These are phyloP conservation scores for Debaryomyces nepalensis DNA, from an alignment of 1,139 yeast species.

Conservation along the genomic window DNA sequence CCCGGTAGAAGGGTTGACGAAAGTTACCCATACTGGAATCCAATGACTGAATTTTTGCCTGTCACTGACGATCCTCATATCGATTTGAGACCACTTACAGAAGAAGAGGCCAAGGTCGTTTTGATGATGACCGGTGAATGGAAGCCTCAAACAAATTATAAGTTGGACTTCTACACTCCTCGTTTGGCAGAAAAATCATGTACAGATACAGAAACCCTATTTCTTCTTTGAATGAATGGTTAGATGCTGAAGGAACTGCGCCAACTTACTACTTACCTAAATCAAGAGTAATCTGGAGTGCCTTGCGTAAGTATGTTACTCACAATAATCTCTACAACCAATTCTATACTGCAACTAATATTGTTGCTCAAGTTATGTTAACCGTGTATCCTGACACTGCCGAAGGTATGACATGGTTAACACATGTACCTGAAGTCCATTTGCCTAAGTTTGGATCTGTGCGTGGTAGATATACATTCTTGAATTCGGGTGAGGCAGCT, in stretches of 20 bases:
- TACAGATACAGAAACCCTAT: conserved; percentile 7
- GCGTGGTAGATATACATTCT: conserved; percentile 7
- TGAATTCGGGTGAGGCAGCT: conserved; percentile 4
- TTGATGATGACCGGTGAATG: conserved; percentile 9
- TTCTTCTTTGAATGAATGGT: conserved; percentile 9
- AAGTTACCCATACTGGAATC: conserved; percentile 7
- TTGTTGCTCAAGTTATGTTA: conserved; percentile 3
- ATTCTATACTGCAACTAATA: conserved; percentile 5
- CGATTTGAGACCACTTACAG: conserved; percentile 5
- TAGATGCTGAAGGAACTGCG: conserved; percentile 1
- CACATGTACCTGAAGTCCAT: conserved; percentile 5
- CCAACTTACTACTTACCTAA: conserved; percentile 6
- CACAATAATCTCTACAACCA: conserved; percentile 8
- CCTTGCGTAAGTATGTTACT: conserved; percentile 1
- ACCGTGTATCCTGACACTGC: conserved; percentile 6
- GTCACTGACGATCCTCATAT: conserved; percentile 4
- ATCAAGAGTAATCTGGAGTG: conserved; percentile 5
- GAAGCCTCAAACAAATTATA: conserved; percentile 5
- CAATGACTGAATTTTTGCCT: conserved; percentile 4
- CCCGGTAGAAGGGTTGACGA: conserved; percentile 4
- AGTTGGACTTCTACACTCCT: conserved; percentile 6
- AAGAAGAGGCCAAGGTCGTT: conserved; percentile 3
- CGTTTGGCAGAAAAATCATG: conserved; percentile 4
- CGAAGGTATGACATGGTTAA: conserved; percentile 9
- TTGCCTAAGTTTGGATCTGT: conserved; percentile 6